Conservation (phyloP, 257 asterid genomes). For the Ajuga chamaepitys region DNA sequence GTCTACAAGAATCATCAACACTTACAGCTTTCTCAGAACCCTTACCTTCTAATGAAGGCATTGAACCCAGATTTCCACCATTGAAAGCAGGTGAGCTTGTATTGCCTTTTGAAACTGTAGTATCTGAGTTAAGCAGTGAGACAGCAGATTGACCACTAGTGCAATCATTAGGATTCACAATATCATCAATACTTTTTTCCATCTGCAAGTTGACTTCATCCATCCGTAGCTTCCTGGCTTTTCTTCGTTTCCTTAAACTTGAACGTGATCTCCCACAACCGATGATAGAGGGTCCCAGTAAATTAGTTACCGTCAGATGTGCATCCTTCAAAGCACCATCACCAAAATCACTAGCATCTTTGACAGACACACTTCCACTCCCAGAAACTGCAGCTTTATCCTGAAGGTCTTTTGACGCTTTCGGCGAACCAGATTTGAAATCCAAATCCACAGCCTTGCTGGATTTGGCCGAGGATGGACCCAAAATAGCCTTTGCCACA, state of each 20-base stretch:
- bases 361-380: slow-evolving; percentile 10
- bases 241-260: slow-evolving; percentile 31
- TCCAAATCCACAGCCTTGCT: slow-evolving; percentile 22
- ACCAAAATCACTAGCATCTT: slow-evolving; percentile 10
- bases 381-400: slow-evolving; percentile 23
- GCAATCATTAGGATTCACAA: slow-evolving; percentile 6
- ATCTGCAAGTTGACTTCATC: slow-evolving; percentile 9
- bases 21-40: slow-evolving; percentile 20
- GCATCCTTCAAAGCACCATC: slow-evolving; percentile 12
- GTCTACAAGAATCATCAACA: slow-evolving; percentile 1
- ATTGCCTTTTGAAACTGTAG: slow-evolving; percentile 8
- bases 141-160: slow-evolving; percentile 2
- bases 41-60: slow-evolving; percentile 8
- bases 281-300: slow-evolving; percentile 8
- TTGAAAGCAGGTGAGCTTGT: background rate
- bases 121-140: slow-evolving; percentile 13
- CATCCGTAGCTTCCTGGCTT: slow-evolving; percentile 9
- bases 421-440: slow-evolving; percentile 20
- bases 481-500: slow-evolving; percentile 64
- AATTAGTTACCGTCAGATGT: slow-evolving; percentile 5
- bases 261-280: slow-evolving; percentile 17
- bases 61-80: slow-evolving; percentile 5
- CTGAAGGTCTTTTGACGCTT: slow-evolving; percentile 18
- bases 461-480: slow-evolving; percentile 29
- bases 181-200: slow-evolving; percentile 11